phyloP scores from a whole-genome alignment of 345 rosid species.

The Jatropha curcas region DNA sequence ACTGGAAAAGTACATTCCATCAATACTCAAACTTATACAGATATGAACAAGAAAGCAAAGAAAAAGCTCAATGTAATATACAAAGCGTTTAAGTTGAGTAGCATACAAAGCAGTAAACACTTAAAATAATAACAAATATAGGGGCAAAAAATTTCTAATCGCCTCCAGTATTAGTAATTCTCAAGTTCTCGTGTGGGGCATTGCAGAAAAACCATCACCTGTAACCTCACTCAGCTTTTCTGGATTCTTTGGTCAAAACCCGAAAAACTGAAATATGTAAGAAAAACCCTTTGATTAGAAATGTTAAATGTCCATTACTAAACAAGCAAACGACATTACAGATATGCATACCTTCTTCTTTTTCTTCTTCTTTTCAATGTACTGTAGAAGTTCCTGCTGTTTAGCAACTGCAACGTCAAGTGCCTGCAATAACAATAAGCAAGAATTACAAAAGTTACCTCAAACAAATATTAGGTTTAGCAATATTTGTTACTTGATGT shows the following conservation, averaged over 20 bases:
- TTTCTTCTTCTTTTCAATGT: constrained; percentile 39
- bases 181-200: not conserved
- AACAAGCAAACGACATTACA: not conserved
- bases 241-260: constrained; percentile 26
- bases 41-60: not conserved
- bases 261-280: constrained; percentile 28
- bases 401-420: constrained; percentile 35
- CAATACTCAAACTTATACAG: constrained; percentile 7
- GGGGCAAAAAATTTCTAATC: constrained; percentile 14
- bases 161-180: constrained; percentile 8
- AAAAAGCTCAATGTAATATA: not conserved
- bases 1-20: not conserved
- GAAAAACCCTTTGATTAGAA: not conserved
- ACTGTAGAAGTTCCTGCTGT: constrained; percentile 37
- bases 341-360: constrained; percentile 17
- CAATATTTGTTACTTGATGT: too few relatives aligned
- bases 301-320: too few relatives aligned
- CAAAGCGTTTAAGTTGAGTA: not conserved
- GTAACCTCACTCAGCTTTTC: constrained; percentile 14
- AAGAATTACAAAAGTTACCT: not conserved
- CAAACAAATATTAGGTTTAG: too few relatives aligned
- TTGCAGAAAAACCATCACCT: not conserved
- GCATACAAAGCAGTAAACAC: constrained; percentile 9
- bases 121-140: not conserved
- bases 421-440: constrained; percentile 38